A percentile compares a stretch with the other conserved stretches of the same genome.
These are phyloP conservation scores for Verticillium tricorpus DNA, from an alignment of 2,329 filamentous ascomycete genomes.

Conservation along the genomic window DNA sequence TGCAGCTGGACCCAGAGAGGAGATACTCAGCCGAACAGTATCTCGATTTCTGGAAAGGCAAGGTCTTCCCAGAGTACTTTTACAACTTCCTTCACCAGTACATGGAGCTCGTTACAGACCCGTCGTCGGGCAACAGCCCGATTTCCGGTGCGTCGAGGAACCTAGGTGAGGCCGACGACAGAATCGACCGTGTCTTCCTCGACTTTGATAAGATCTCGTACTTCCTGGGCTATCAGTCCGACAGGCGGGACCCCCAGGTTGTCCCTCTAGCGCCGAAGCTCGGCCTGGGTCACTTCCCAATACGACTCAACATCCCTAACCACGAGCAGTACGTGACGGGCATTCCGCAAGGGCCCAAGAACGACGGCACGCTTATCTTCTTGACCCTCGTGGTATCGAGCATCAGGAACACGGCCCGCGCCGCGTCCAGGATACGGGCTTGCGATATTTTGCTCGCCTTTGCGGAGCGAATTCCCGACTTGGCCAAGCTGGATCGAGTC, in stretches of 20 bases:
- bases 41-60: constrained; percentile 80
- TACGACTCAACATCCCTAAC: constrained; percentile 82
- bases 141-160: constrained; percentile 66
- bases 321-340: constrained; percentile 67
- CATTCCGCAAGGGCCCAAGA: constrained; percentile 56
- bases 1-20: constrained; percentile 86
- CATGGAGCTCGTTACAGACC: constrained; percentile 92
- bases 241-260: constrained; percentile 26
- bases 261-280: constrained; percentile 39
- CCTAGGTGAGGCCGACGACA: constrained; percentile 82
- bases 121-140: constrained; percentile 71
- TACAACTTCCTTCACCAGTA: constrained; percentile 97
- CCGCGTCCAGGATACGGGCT: constrained; percentile 80
- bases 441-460: constrained; percentile 92
- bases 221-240: constrained; percentile 73
- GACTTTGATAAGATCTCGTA: constrained; percentile 99
- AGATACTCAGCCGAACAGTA: constrained; percentile 93
- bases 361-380: constrained; percentile 92
- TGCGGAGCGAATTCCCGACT: constrained; percentile 84
- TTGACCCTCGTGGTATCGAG: constrained; percentile 85
- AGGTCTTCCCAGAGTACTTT: constrained; percentile 94
- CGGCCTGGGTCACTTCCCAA: constrained; percentile 64
- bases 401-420: constrained; percentile 80
- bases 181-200: constrained; percentile 87
- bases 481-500: constrained; percentile 90